A percentile compares a stretch with the other conserved stretches of the same genome.
Evolutionary conservation across 495 filamentous ascomycete genomes (phyloP).

Genomic region (Cercophora samala): DNA sequence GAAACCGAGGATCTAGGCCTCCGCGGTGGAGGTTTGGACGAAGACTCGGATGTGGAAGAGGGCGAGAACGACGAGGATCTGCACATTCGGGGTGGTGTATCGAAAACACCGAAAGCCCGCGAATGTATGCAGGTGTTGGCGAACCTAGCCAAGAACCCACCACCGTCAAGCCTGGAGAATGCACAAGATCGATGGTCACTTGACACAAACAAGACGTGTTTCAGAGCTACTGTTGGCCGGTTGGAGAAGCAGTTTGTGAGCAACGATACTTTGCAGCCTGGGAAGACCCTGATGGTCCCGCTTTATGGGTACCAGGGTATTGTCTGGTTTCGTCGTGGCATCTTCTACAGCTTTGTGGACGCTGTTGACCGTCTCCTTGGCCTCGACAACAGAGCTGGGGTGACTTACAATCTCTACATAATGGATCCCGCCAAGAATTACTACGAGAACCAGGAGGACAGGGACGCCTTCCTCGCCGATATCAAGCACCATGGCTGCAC

Average conservation of each 20-base stretch:
- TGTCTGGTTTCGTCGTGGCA: constrained; percentile 25
- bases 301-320: constrained; percentile 32
- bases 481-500: not conserved
- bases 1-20: not conserved
- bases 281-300: constrained; percentile 10
- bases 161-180: not conserved
- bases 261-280: not conserved
- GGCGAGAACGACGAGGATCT: not conserved
- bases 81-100: not conserved
- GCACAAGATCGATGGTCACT: not conserved
- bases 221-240: not conserved
- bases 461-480: not conserved
- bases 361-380: constrained; percentile 32
- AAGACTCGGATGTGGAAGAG: not conserved
- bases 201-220: not conserved
- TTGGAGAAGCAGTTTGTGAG: not conserved
- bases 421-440: constrained; percentile 16
- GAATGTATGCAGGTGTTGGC: no score
- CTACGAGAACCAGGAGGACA: not conserved
- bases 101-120: not conserved
- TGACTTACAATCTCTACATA: constrained; percentile 24
- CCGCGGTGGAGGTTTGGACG: not conserved
- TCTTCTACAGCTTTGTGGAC: constrained; percentile 30
- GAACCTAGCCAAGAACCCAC: no score
- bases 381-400: constrained; percentile 26